Base-by-base conservation (phyloP, 495 filamentous ascomycete genomes). In the Daldinia decipiens region DNA sequence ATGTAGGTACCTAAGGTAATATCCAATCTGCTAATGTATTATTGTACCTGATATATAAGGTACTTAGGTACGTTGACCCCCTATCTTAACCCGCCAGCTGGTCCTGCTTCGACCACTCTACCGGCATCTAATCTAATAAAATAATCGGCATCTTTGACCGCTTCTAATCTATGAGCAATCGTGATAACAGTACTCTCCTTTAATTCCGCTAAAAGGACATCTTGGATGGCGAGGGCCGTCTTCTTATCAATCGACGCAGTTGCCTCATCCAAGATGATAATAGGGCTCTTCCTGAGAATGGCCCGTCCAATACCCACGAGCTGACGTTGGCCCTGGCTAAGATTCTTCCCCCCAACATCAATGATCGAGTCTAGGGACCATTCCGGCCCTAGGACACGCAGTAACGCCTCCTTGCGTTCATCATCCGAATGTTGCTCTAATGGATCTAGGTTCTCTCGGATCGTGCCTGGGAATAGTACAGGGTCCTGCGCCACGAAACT, bases 231-330 rank as follows among this genome's bases (percentile, higher is more conserved):
- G 71, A 87, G 79, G n/a, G 91, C 91, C 1, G 91, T 95, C 76
- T 90, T 88, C 67, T 84, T 84, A 72, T 97, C 93, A 66, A 97
- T 93, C 13, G 88, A 91, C 15, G 93, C 93, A n/a, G 93, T 97
- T 17, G 93, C 93, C 78, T 94, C 91, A 68, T 94, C 91, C 67
- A 94, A 77, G 50, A 94, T 79, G 27, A 90, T 83, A 36, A 90
- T 82, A 56, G 84, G 84, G 19, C 85, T 86, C n/a, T 84, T 77
- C 34, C 86, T 76, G n/a, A 89, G 80, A 12, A 90, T 82, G 0
- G 87, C 87, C 9, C 86, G 73, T 2, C 86, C 87, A 3, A 90
- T 83, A 29, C 86, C 85, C 11, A 91, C 79, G 15, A 89, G 82
- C 72, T 90, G 87, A 15, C 87, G 72, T 73, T 90, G 86, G 11